phyloP scores from a whole-genome alignment of 169 alveolate species.

The Theileria luwenshuni region DNA sequence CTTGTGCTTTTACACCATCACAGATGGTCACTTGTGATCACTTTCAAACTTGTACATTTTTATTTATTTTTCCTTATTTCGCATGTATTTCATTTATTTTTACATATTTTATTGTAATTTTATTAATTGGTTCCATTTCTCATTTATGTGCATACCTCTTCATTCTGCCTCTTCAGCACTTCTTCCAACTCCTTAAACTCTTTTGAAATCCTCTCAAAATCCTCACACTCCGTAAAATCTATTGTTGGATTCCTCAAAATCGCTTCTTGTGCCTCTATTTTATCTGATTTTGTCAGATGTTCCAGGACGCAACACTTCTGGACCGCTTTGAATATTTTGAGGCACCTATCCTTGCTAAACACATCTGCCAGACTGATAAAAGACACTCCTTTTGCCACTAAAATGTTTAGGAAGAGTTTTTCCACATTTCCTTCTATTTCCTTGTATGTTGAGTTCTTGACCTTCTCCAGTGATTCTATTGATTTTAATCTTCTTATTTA shows the following conservation, averaged over 20 bases:
- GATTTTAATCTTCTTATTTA: background rate
- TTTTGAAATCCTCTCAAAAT: constrained; percentile 1
- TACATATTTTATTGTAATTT: constrained; percentile 1
- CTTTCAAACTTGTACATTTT: background rate
- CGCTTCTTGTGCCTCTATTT: background rate
- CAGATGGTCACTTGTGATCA: background rate
- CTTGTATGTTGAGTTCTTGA: constrained; percentile 11
- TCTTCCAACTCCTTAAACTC: constrained; percentile 5
- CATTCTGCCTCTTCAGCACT: background rate
- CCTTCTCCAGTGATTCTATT: constrained; percentile 24
- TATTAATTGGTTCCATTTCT: background rate
- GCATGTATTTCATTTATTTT: background rate
- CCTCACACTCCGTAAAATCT: constrained; percentile 9
- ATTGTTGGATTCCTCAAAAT: constrained; percentile 1
- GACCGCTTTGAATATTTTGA: background rate
- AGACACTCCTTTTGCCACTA: constrained; percentile 9
- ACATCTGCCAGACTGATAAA: constrained; percentile 37
- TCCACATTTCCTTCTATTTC: background rate
- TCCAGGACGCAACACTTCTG: constrained; percentile 22
- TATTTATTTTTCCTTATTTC: too few relatives aligned
- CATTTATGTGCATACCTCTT: constrained; percentile 11
- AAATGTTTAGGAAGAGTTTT: background rate
- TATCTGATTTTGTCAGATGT: background rate
- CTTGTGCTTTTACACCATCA: constrained; percentile 16
- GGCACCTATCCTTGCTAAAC: constrained; percentile 24